Evolutionary conservation across 176 grass and related monocot genomes (phyloP).

Genomic region (Triticum dicoccoides): DNA sequence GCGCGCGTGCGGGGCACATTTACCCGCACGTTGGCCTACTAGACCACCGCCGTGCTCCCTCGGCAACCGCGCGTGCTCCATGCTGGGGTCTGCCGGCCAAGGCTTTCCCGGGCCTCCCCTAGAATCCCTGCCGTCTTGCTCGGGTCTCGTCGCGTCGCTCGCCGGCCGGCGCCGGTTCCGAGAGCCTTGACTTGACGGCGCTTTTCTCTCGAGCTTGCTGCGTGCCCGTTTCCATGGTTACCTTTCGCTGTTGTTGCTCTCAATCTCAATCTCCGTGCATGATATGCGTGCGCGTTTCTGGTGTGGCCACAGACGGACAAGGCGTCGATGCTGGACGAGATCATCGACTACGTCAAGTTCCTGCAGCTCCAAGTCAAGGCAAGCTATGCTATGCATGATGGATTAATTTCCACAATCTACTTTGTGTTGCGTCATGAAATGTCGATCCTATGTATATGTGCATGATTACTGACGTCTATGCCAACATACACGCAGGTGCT

Average conservation of each 20-base stretch:
- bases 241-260: neutral
- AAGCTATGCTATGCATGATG: neutral
- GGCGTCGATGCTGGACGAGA: conserved; percentile 96
- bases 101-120: conserved; percentile 34
- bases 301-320: conserved; percentile 60
- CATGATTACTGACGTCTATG: conserved; percentile 11
- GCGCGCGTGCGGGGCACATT: conserved; percentile 42
- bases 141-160: conserved; percentile 18
- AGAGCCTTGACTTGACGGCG: neutral
- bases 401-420: neutral
- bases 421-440: neutral
- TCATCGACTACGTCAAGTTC: conserved; percentile 94
- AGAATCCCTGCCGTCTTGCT: conserved; percentile 24
- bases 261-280: neutral
- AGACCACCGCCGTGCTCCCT: conserved; percentile 41
- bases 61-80: conserved; percentile 38
- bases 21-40: conserved; percentile 38
- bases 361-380: conserved; percentile 83
- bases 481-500: conserved; percentile 58
- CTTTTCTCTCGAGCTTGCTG: conserved; percentile 19
- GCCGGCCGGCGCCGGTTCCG: conserved; percentile 19
- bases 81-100: conserved; percentile 23
- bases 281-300: neutral
- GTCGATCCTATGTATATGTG: neutral
- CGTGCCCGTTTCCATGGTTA: neutral